Conservation (phyloP, 306 rosid species). For the Vigna trinervia region DNA sequence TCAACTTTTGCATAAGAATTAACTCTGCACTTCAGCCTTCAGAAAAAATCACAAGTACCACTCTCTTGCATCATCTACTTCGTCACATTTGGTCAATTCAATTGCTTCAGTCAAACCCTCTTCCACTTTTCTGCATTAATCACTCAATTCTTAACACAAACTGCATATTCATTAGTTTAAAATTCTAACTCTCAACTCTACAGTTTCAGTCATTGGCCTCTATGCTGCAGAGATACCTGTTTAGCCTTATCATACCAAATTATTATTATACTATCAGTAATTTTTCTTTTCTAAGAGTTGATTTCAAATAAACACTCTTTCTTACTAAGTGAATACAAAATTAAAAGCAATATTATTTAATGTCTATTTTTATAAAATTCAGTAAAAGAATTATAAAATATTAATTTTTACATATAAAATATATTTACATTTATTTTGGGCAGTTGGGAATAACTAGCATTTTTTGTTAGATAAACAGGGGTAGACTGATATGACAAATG, state of each 20-base stretch:
- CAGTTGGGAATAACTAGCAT: no score
- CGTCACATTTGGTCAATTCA: slow-evolving; percentile 36
- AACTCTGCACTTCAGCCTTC: not conserved
- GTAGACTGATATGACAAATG: not conserved
- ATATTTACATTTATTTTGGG: no score
- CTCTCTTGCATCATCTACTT: slow-evolving; percentile 40
- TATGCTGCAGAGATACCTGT: not conserved
- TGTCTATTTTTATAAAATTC: no score
- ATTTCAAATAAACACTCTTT: no score
- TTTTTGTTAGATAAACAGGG: no score
- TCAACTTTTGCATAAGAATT: slow-evolving; percentile 20
- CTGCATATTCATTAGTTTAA: not conserved
- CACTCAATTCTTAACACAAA: not conserved
- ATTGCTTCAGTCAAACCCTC: not conserved
- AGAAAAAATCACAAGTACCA: slow-evolving; percentile 9
- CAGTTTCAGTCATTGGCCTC: not conserved
- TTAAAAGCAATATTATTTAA: no score
- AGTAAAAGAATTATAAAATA: no score
- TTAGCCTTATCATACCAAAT: not conserved
- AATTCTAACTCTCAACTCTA: not conserved
- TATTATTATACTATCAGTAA: no score
- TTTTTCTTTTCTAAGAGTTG: no score
- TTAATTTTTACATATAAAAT: no score
- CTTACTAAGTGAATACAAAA: no score
- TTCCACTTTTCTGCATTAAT: slow-evolving; percentile 16